Evolutionary conservation across 805 yeast genomes (phyloP), one percentile per base, ranked within the genome.

Genomic region (Ogataea trehalophila): DNA sequence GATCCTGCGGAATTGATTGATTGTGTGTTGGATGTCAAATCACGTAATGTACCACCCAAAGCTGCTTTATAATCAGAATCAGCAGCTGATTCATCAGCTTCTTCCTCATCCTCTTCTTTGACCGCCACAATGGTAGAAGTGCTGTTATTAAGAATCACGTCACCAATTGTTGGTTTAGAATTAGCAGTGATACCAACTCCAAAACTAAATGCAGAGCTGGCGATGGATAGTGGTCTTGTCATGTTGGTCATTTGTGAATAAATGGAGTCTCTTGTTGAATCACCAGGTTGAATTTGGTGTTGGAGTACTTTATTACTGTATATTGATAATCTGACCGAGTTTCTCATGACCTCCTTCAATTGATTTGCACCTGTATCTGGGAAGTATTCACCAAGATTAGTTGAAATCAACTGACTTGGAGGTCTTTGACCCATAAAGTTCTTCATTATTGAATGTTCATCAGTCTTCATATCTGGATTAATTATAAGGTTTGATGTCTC

Each of bases 371-470:
- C 83, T 0, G 95, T 83, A 37, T 83, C 85, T 0, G 99, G 99
- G 73, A 94, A 94, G 64, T 87, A 92, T 53, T 91, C 96, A 2
- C 90, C 84, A 53, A 92, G 70, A 60, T 92, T 89, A 2, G 91
- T 82, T 1, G 97, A 87, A 51, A 92, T 94, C 56, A 91, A 76
- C 61, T 89, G 95, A 50, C 94, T 83, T 1, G 98, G 91, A 6
- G 99, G 99, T 59, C 99, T 75, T 64, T 88, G 96, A 22, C 95
- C 95, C 65, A 84, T 83, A 49, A 87, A 76, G 46, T 70, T 73
- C 47, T 79, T 71, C 56, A 76, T 37, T 4, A 47, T 51, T 2
- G 51, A 38, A 55, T 41, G 37, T 6, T 42, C 44, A 2, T 43
- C 45, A 9, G 39, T 22, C 5, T 16, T 26, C 4, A 44, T 37